Evolutionary conservation across 306 rosid genomes (phyloP), one percentile per base, ranked within the genome.

Genomic region (Clitoria ternatea): DNA sequence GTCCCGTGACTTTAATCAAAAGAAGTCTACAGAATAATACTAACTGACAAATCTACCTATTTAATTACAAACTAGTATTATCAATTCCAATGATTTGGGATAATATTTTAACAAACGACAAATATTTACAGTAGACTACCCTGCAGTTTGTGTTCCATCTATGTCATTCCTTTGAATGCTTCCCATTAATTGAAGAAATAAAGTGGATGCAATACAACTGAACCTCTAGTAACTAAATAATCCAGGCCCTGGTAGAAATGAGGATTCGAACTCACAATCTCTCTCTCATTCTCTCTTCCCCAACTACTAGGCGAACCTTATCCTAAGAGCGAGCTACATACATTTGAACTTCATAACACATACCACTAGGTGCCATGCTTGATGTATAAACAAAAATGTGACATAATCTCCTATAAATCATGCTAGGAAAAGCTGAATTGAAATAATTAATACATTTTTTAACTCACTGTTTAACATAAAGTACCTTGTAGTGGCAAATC

Each of bases 401-500:
- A 36, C 50, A 35, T 23, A 37, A 33, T n/a, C n/a, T n/a, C n/a
- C n/a, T n/a, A n/a, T n/a, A n/a, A n/a, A n/a, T n/a, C n/a, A n/a
- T n/a, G n/a, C n/a, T n/a, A n/a, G n/a, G n/a, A 15, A 45, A 4
- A 8, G 2, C 60, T 32, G 11, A 24, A 24, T 22, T 13, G 20
- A 35, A 74, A 22, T 11, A 73, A 49, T 14, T 13, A 13, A 61
- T n/a, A 0, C 1, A 54, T 27, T 37, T 35, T 32, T 2, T 4
- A 63, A 66, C 26, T 5, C 11, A 40, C 29, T n/a, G 20, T 4
- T 27, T 12, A 30, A 55, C 18, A 36, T 29, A 2, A 42, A 59
- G 12, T 27, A 88, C 98, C 97, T 85, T 90, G 97, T 76, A 93
- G 85, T 18, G 90, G 89, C 86, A 91, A 90, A 69, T 93, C 98